Evolutionary conservation across 176 grass and related monocot species (phyloP).

Genomic region (Sorghum bicolor): DNA sequence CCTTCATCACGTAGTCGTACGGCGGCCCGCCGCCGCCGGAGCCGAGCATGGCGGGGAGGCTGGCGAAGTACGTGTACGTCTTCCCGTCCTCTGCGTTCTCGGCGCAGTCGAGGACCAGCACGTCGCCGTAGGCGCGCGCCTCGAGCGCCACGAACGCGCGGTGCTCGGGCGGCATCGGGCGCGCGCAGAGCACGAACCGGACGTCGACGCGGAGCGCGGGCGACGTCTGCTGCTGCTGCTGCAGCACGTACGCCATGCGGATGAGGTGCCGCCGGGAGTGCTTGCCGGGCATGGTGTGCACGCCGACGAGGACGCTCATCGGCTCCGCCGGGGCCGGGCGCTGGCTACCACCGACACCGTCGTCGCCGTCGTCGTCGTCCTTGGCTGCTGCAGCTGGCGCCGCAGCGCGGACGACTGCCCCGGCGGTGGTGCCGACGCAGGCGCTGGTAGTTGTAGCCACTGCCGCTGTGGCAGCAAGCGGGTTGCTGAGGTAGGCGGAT

Average conservation of each 20-base stretch:
- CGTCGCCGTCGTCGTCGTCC: neutral
- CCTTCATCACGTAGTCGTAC: slow-evolving; percentile 89
- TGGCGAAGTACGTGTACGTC: slow-evolving; percentile 65
- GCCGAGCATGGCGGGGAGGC: slow-evolving; percentile 35
- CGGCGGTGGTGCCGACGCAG: neutral
- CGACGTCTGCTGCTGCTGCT: slow-evolving; percentile 28
- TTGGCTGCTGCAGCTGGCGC: neutral
- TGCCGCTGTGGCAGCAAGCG: neutral
- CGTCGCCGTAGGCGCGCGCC: slow-evolving; percentile 51
- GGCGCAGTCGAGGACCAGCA: slow-evolving; percentile 55
- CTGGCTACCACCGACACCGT: neutral
- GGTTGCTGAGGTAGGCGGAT: slow-evolving; percentile 19
- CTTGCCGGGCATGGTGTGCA: slow-evolving; percentile 53
- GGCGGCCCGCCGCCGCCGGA: neutral
- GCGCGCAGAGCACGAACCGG: slow-evolving; percentile 55
- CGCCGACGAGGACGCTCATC: slow-evolving; percentile 49
- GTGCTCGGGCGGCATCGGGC: slow-evolving; percentile 40
- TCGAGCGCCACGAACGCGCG: slow-evolving; percentile 54
- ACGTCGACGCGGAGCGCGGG: slow-evolving; percentile 40
- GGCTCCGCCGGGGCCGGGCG: neutral
- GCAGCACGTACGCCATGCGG: slow-evolving; percentile 56
- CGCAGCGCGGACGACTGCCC: neutral
- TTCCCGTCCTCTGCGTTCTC: slow-evolving; percentile 45
- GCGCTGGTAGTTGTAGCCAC: too few species aligned
- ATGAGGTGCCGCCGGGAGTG: slow-evolving; percentile 58